Conservation (phyloP, 257 asterid genomes). For the Lithospermum erythrorhizon region DNA sequence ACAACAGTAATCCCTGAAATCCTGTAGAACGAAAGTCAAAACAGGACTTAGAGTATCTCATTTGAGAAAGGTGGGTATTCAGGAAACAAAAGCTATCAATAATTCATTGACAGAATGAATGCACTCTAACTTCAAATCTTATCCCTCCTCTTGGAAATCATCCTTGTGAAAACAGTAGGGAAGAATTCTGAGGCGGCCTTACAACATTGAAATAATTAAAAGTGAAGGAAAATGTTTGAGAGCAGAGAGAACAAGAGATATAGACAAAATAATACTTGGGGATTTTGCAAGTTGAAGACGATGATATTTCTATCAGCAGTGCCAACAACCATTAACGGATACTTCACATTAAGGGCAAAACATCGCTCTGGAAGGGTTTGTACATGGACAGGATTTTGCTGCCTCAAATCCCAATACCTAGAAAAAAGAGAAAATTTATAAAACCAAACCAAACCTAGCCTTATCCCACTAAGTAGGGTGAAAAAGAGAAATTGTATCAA, state of each 20-base stretch:
- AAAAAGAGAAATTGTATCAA: neutral
- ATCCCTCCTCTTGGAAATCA: neutral
- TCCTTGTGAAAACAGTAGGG: neutral
- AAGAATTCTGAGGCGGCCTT: neutral
- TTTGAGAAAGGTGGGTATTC: neutral
- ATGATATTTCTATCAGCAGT: conserved; percentile 85
- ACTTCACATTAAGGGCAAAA: conserved; percentile 73
- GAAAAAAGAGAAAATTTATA: neutral
- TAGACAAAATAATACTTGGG: conserved; percentile 53
- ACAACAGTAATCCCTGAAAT: neutral
- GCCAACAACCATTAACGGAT: conserved; percentile 94
- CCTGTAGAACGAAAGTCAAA: too few species aligned
- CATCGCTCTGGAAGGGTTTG: conserved; percentile 97
- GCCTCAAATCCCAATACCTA: conserved; percentile 98
- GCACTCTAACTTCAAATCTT: neutral
- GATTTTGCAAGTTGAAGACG: conserved; percentile 85
- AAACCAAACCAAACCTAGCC: too few species aligned
- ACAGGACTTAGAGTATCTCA: too few species aligned
- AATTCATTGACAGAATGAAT: neutral
- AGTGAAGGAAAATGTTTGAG: neutral
- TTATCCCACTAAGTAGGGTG: too few species aligned
- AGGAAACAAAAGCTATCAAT: neutral
- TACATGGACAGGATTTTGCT: conserved; percentile 72
- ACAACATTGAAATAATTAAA: neutral
- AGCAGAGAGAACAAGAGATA: neutral